Conservation (phyloP, 2,329 filamentous ascomycete genomes). For the Tricladium varicosporioides region DNA sequence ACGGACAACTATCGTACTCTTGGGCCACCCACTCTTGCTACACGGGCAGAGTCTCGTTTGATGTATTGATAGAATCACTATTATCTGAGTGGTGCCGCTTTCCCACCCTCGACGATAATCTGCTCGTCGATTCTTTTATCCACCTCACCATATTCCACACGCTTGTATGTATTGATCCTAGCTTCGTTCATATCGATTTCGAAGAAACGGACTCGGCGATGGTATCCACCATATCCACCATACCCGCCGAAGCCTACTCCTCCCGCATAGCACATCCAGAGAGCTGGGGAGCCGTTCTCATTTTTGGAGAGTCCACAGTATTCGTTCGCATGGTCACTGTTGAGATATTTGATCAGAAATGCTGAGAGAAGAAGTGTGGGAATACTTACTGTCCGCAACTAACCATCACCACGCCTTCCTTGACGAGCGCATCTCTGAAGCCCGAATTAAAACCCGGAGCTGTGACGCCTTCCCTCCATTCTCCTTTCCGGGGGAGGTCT, state of each 20-base stretch:
- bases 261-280: constrained; percentile 99
- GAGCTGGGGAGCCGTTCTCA: constrained; percentile 50
- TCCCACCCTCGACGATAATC: constrained; percentile 64
- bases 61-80: too few relatives aligned
- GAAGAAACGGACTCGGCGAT: constrained; percentile 82
- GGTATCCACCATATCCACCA: constrained; percentile 82
- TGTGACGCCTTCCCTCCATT: constrained; percentile 80
- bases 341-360: too few relatives aligned
- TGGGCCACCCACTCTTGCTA: too few relatives aligned
- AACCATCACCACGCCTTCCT: constrained; percentile 81
- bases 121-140: constrained; percentile 58
- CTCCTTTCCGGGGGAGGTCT: constrained; percentile 61
- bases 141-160: constrained; percentile 67
- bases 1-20: too few relatives aligned
- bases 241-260: constrained; percentile 93
- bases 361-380: neutral
- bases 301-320: constrained; percentile 72
- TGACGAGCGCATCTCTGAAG: constrained; percentile 86
- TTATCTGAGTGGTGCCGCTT: constrained; percentile 11
- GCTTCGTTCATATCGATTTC: constrained; percentile 92
- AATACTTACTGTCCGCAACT: constrained; percentile 81
- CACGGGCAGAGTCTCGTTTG: too few relatives aligned
- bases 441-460: constrained; percentile 86
- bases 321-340: constrained; percentile 90
- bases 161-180: constrained; percentile 87